Conservation (phyloP, 257 asterid species). For the Echites panduratus region DNA sequence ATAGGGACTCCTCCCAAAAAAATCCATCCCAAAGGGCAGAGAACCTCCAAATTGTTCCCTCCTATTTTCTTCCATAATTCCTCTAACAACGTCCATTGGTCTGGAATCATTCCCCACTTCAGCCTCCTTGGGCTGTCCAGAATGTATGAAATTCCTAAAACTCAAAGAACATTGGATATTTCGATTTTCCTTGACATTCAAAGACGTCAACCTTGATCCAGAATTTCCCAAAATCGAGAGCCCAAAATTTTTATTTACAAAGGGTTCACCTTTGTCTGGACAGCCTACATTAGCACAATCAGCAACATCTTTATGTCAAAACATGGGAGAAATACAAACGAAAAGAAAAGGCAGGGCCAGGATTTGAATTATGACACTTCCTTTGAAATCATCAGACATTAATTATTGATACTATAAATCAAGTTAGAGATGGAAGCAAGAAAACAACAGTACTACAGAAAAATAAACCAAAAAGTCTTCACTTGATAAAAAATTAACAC, state of each 20-base stretch:
- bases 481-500: background rate
- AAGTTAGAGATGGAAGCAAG: too few relatives aligned
- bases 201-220: constrained; percentile 25
- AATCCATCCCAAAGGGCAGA: background rate
- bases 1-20: background rate
- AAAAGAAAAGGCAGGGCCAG: background rate
- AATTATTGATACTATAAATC: too few relatives aligned
- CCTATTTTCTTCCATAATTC: constrained; percentile 1
- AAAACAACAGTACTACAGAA: background rate
- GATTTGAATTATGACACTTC: background rate
- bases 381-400: too few relatives aligned
- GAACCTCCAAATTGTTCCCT: background rate
- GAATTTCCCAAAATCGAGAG: constrained; percentile 25
- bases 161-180: constrained; percentile 27
- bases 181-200: constrained; percentile 21
- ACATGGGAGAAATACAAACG: background rate
- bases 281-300: constrained; percentile 22
- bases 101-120: constrained; percentile 21
- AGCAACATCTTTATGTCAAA: background rate
- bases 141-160: constrained; percentile 36
- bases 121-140: constrained; percentile 35
- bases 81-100: constrained; percentile 30
- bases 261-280: constrained; percentile 16
- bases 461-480: background rate
- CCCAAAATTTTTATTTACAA: constrained; percentile 5